Base-by-base conservation (phyloP, 1,284 basidiomycete species). In the Cryptococcus sp. region DNA sequence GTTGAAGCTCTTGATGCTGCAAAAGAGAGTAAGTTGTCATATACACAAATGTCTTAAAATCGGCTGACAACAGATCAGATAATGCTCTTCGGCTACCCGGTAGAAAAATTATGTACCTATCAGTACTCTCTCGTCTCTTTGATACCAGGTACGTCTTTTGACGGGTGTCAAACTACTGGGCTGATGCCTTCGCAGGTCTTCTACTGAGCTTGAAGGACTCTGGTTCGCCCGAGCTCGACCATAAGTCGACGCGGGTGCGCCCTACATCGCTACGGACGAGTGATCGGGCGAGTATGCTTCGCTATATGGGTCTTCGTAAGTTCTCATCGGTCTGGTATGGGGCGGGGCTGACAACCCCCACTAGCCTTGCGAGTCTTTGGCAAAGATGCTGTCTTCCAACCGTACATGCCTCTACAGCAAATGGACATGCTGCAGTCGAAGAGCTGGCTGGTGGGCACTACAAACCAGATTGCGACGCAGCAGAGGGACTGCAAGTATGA, bases 81-180 rank as follows among this genome's bases (percentile, higher is more conserved):
- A 60, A 90, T 98, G 87, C 93, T 98, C 73, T 96, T 86, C 67
- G 95, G 95, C 8, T 93, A 97, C 70, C 95, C 95, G 0, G 95
- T 98, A 0, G 96, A 99, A 76, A 85, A 87, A 56, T 80, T 99
- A 35, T 98, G 95, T 79, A 97, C 93, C 24, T 96, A 92, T 69
- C 96, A 99, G 75, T 99, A 99, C 75, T 95, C 91, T 1, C 82
- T 98, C n/a, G 69, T 91, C 50, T 90, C 90, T 0, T 80, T 92
- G 13, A 81, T 91, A 60, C 89, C 90, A 38, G 88, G 87, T 86
- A 62, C 47, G 81, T 70, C 24, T 3, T 12, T 36, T 8, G 15
- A 33, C n/a, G 7, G 37, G 7, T 28, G 15, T 24, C 4, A 13
- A 9, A 33, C 15, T 18, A 15, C 16, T 13, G 5, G 18, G 48